A percentile compares a stretch with the other conserved stretches of the same genome.
Evolutionary conservation across 345 rosid genomes (phyloP).

Genomic region (Acer campestre): DNA sequence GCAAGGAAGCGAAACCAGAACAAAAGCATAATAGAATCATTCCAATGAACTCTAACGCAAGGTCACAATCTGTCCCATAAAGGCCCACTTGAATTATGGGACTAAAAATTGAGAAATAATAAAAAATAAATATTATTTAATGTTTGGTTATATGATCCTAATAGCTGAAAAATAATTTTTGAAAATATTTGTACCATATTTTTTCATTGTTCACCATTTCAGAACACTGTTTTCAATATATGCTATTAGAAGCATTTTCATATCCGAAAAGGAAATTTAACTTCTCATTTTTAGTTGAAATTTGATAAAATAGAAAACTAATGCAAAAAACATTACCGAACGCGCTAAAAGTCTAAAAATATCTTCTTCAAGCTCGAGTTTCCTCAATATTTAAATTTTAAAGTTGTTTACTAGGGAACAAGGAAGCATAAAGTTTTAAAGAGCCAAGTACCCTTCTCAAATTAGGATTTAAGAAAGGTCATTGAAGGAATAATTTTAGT

Average conservation of each 20-base stretch:
- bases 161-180: no score
- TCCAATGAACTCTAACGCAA: neutral
- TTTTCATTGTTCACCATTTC: neutral
- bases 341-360: no score
- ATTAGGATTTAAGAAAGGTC: neutral
- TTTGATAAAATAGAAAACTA: no score
- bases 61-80: neutral
- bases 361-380: neutral
- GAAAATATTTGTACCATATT: neutral
- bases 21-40: neutral
- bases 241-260: neutral
- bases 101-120: neutral
- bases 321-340: no score
- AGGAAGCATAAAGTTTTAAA: neutral
- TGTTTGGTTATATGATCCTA: no score
- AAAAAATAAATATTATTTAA: no score
- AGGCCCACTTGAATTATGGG: neutral
- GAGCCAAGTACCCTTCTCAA: neutral
- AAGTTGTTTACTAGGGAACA: neutral
- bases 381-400: neutral
- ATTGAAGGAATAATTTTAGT: neutral
- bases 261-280: no score
- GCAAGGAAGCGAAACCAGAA: neutral
- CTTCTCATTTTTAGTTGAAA: no score
- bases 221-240: neutral